A percentile compares a stretch with the other conserved stretches of the same genome.
Conservation (phyloP, 179 eudicot genomes). For the Sideroxylon spinosum region DNA sequence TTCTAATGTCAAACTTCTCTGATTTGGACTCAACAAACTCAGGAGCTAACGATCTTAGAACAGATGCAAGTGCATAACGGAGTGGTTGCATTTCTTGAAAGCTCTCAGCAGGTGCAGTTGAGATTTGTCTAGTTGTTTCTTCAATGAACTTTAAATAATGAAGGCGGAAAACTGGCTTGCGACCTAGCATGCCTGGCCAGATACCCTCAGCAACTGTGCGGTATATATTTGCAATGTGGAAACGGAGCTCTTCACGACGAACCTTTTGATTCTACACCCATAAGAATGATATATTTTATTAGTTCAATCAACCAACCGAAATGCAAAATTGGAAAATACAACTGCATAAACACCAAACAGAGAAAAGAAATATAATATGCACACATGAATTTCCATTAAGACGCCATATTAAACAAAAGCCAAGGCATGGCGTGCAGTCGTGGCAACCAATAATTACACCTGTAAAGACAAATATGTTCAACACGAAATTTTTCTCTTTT, state of each 20-base stretch:
- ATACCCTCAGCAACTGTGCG: constrained; percentile 88
- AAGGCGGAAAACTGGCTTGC: constrained; percentile 87
- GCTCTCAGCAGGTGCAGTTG: constrained; percentile 59
- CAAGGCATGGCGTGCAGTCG: neutral
- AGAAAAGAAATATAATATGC: constrained; percentile 4
- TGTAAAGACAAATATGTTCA: neutral
- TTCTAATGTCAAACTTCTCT: constrained; percentile 83
- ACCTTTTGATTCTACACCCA: constrained; percentile 77
- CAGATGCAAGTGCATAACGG: constrained; percentile 91
- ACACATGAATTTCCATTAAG: neutral
- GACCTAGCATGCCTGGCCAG: constrained; percentile 95
- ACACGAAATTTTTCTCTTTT: neutral
- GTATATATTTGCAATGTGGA: constrained; percentile 81
- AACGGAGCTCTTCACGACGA: constrained; percentile 94
- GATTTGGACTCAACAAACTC: constrained; percentile 96
- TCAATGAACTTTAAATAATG: constrained; percentile 91
- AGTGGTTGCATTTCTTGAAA: constrained; percentile 93
- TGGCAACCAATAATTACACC: neutral
- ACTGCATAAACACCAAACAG: neutral
- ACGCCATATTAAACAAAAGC: no score
- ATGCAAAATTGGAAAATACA: neutral
- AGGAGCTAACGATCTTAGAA: constrained; percentile 88
- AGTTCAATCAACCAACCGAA: neutral
- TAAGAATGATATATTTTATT: constrained; percentile 13
- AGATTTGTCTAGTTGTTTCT: constrained; percentile 76